Conservation (phyloP, 2,329 filamentous ascomycete species). For the Dactylellina haptotyla region DNA sequence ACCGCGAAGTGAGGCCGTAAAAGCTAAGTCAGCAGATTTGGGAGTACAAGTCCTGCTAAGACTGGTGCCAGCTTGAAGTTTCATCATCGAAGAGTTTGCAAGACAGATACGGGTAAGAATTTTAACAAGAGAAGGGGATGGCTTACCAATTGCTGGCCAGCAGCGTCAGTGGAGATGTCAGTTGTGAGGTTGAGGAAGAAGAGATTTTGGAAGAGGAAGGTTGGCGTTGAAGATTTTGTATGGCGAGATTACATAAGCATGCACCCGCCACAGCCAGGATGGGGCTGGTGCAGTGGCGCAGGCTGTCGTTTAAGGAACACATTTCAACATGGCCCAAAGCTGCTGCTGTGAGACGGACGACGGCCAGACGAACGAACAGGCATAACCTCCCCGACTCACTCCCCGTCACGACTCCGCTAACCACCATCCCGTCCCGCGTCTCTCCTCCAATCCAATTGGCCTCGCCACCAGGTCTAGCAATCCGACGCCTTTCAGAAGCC, state of each 20-base stretch:
- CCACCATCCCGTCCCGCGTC: constrained; percentile 17
- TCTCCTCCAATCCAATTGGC: constrained; percentile 37
- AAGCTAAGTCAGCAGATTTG: constrained; percentile 54
- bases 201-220: constrained; percentile 50
- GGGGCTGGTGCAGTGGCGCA: constrained; percentile 30
- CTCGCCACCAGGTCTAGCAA: not conserved
- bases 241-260: constrained; percentile 12
- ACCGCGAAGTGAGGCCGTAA: constrained; percentile 53
- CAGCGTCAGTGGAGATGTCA: constrained; percentile 26
- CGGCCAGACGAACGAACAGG: constrained; percentile 39
- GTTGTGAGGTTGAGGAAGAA: constrained; percentile 8
- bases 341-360: constrained; percentile 28
- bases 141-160: constrained; percentile 44
- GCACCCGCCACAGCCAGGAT: constrained; percentile 30
- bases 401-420: constrained; percentile 29
- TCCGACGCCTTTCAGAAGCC: constrained; percentile 15
- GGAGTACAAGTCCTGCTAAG: constrained; percentile 55
- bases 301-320: constrained; percentile 48
- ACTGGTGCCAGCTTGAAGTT: constrained; percentile 54
- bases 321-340: constrained; percentile 50
- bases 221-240: constrained; percentile 49
- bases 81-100: constrained; percentile 34
- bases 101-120: not conserved
- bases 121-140: not conserved
- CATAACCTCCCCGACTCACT: constrained; percentile 30